Evolutionary conservation across 2,329 filamentous ascomycete species (phyloP).

Genomic region (Canariomyces notabilis): DNA sequence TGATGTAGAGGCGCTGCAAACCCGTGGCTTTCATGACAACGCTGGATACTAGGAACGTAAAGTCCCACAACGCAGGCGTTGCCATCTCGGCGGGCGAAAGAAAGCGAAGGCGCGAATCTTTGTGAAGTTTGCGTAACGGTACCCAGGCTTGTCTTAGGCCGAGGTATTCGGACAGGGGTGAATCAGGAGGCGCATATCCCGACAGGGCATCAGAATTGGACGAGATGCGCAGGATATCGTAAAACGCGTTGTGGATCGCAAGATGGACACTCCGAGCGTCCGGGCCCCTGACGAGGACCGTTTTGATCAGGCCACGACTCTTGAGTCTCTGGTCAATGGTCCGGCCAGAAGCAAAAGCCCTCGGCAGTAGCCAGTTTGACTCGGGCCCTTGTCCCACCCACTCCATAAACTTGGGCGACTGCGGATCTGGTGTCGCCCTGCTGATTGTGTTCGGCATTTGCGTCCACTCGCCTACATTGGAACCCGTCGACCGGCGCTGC

Average conservation of each 20-base stretch:
- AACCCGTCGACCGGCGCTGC: constrained; percentile 29
- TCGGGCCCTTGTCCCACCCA: constrained; percentile 43
- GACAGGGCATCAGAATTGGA: constrained; percentile 23
- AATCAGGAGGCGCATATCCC: constrained; percentile 26
- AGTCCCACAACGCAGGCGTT: constrained; percentile 66
- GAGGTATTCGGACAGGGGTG: constrained; percentile 42
- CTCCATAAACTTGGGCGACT: constrained; percentile 44
- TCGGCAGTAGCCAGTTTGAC: constrained; percentile 61
- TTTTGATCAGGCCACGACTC: constrained; percentile 67
- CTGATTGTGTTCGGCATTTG: constrained; percentile 47
- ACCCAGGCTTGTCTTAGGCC: constrained; percentile 66
- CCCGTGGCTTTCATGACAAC: constrained; percentile 68
- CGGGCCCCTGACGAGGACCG: constrained; percentile 54
- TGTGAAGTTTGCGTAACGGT: constrained; percentile 71
- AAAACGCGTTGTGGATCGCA: constrained; percentile 60
- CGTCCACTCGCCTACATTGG: constrained; percentile 48
- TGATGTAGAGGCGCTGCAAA: constrained; percentile 65
- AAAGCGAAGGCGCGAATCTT: constrained; percentile 67
- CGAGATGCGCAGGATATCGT: constrained; percentile 46
- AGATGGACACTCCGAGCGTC: constrained; percentile 64
- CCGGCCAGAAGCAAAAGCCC: constrained; percentile 60
- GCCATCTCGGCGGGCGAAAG: constrained; percentile 67
- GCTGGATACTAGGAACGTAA: constrained; percentile 62
- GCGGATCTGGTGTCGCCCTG: constrained; percentile 40
- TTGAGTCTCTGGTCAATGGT: constrained; percentile 65